Base-by-base conservation (phyloP, 805 yeast species). In the Ogataea corticis region DNA sequence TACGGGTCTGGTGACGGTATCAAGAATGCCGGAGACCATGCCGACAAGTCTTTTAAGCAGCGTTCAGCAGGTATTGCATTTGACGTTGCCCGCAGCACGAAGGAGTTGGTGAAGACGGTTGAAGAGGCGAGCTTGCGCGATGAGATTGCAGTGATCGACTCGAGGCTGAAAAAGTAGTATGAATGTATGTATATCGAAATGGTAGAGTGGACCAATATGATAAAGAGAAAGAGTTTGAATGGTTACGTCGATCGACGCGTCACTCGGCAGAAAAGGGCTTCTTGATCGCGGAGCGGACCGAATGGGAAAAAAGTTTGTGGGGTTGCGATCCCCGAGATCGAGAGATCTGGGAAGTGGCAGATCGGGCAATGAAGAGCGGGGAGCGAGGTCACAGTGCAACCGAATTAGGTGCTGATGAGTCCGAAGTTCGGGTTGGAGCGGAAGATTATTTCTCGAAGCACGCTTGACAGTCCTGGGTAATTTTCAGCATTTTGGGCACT, bases 61-160 rank as follows among this genome's bases (percentile, higher is more conserved):
- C 79, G 97, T 59, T 78, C 92, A 53, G 98, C 98, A 0, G 97
- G 97, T 2, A 85, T 91, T 55, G 92, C 96, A 23, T 92, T 90
- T 69, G 98, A 92, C 64, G 87, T 92, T 68, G 97, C 97, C 18
- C 90, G 92, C 67, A 86, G 96, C 65, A 92, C 97, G 4, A 92
- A 91, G 65, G 98, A 92, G 66, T 76, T 92, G 61, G 98, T 92
- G 16, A 91, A 91, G 69, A 87, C 96, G 1, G 97, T 92, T 4
- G 97, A 92, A 63, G 97, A 91, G 62, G 96, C 96, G 18, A 85
- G 91, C 59, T 71, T 91, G 57, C 85, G 85, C 58, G 91, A 85
- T 54, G 96, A 90, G 58, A 86, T 91, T 57, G 90, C 83, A 4
- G 82, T 83, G 53, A 74, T 89, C 54, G 91, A 89, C 66, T 82